Evolutionary conservation across 2,329 filamentous ascomycete species (phyloP), one percentile per base, ranked within the genome.

Genomic region (Onygena corvina): DNA sequence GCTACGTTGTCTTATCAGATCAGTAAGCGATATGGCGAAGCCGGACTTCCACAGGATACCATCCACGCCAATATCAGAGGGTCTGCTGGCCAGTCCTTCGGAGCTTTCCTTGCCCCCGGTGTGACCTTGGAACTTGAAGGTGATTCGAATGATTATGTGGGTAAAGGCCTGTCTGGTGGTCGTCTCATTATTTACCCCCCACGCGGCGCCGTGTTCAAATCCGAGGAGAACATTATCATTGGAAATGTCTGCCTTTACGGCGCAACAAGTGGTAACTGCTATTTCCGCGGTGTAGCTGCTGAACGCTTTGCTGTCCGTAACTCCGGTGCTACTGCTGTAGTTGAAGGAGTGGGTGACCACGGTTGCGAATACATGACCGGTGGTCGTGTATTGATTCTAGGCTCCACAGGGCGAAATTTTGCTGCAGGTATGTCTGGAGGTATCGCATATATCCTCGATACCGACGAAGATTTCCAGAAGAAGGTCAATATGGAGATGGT

Each of bases 311-410:
- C 88, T 54, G 90, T 96, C 57, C 84, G 90, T 59, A 96, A 96
- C 74, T 95, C 90, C 1, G 90, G 90, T 70, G 90, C 86, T 46
- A 94, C 83, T 23, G 88, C 90, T n/a, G 86, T 96, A 56, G 89
- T 95, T 54, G 90, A 96, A 70, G 90, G 90, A 70, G 79, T 94
- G 56, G 90, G 90, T 75, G 90, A 96, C 67, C 90, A 96, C 66
- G 86, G 87, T 54, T 95, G 89, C 64, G 90, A 96, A 75, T 96
- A 96, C 77, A 96, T 96, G 90, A 95, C 90, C 61, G 90, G 90
- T 65, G 90, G 90, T 64, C 86, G 89, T 63, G 76, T 95, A 46
- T 73, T 96, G 56, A 77, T 94, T 61, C 77, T 96, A 44, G 90
- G 90, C 51, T 80, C 79, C 60, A 94, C 88, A 63, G 90, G 90